Conservation (phyloP, 225 moss, liverwort and hornwort genomes). For the Takakia lepidozioides region DNA sequence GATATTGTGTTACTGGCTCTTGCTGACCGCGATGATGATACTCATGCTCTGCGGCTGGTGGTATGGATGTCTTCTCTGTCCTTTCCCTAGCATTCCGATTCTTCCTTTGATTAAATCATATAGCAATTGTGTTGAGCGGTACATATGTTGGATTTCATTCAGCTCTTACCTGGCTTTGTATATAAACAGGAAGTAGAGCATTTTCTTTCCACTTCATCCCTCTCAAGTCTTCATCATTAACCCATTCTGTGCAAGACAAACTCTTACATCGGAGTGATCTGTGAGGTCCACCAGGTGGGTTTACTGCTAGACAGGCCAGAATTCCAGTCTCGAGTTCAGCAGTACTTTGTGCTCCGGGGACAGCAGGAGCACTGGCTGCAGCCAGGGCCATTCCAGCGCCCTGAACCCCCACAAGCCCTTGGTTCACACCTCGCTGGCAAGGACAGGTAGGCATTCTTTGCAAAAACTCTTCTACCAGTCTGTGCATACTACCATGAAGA, state of each 20-base stretch:
- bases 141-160: not conserved
- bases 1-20: slow-evolving; percentile 87
- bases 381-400: slow-evolving; percentile 81
- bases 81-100: too few species aligned
- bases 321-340: slow-evolving; percentile 65
- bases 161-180: too few species aligned
- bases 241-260: not conserved
- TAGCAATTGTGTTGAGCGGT: too few species aligned
- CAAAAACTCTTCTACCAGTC: too few species aligned
- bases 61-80: slow-evolving; percentile 35
- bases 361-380: slow-evolving; percentile 81
- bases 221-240: too few species aligned
- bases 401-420: slow-evolving; percentile 80
- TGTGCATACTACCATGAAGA: too few species aligned
- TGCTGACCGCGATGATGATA: slow-evolving; percentile 91
- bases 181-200: too few species aligned
- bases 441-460: slow-evolving; percentile 78
- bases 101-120: too few species aligned
- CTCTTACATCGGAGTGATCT: too few species aligned
- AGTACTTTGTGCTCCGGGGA: slow-evolving; percentile 43
- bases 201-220: not conserved
- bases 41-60: slow-evolving; percentile 91
- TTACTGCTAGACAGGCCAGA: slow-evolving; percentile 79
- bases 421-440: slow-evolving; percentile 96
- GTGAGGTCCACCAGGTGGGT: slow-evolving; percentile 47